Evolutionary conservation across 1,139 yeast genomes (phyloP).

Genomic region (Lodderomyces margitis): DNA sequence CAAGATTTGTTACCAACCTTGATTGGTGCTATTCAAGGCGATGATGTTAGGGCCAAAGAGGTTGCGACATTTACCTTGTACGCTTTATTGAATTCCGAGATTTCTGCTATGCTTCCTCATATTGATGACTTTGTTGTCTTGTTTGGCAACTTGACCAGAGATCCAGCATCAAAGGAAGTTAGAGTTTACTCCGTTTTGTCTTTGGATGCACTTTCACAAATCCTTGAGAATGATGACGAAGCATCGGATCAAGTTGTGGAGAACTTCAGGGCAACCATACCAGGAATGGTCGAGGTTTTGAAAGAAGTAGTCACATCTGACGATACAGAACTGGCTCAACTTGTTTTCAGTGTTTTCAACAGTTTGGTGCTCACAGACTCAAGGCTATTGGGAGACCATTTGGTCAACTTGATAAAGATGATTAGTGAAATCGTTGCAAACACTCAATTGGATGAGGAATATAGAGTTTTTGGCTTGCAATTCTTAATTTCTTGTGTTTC

Average conservation of each 20-base stretch:
- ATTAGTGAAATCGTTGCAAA: conserved; percentile 76
- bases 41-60: conserved; percentile 67
- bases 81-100: conserved; percentile 75
- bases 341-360: conserved; percentile 83
- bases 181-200: conserved; percentile 85
- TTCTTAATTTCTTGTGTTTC: conserved; percentile 77
- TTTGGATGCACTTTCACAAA: conserved; percentile 71
- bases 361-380: conserved; percentile 74
- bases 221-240: conserved; percentile 56
- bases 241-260: conserved; percentile 39
- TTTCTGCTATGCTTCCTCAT: conserved; percentile 60
- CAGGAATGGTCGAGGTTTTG: conserved; percentile 79
- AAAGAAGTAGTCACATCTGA: conserved; percentile 68
- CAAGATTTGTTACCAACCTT: conserved; percentile 71
- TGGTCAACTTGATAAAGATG: conserved; percentile 66
- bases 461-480: conserved; percentile 80
- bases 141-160: conserved; percentile 66
- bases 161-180: conserved; percentile 64
- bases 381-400: conserved; percentile 73
- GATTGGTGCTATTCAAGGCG: conserved; percentile 61
- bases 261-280: conserved; percentile 67
- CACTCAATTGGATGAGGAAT: conserved; percentile 70
- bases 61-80: conserved; percentile 79
- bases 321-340: conserved; percentile 71
- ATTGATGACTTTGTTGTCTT: conserved; percentile 67